A percentile compares a stretch with the other conserved stretches of the same genome.
Conservation (phyloP, 345 rosid species). For the Noccaea caerulescens region DNA sequence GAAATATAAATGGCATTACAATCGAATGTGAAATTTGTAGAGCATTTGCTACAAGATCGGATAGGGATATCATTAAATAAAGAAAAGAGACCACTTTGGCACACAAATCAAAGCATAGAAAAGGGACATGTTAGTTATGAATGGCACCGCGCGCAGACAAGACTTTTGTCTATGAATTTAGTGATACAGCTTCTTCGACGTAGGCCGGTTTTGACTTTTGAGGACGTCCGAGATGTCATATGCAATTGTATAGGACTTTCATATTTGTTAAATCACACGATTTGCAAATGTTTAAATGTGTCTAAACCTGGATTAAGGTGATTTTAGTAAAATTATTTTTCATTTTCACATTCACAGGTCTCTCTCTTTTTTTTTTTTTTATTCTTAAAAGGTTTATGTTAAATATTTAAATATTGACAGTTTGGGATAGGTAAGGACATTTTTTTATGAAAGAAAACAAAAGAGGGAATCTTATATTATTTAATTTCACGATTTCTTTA, state of each 20-base stretch:
- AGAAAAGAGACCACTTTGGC: background rate
- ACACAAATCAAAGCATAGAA: slow-evolving; percentile 2
- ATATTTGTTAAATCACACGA: too few species aligned
- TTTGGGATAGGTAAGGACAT: background rate
- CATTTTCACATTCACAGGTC: too few species aligned
- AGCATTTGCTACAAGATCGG: background rate
- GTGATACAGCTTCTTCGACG: background rate
- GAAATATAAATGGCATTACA: background rate
- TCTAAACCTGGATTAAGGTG: too few species aligned
- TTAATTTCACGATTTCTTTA: background rate
- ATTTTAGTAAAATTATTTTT: too few species aligned
- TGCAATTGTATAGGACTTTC: too few species aligned
- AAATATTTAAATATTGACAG: too few species aligned
- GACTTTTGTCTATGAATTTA: background rate
- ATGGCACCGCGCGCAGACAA: background rate
- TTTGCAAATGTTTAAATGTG: too few species aligned
- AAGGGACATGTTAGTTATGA: background rate
- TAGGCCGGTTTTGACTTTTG: background rate
- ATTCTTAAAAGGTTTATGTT: too few species aligned
- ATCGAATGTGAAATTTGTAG: background rate
- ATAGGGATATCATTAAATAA: background rate
- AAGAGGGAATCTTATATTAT: background rate
- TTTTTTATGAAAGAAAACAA: background rate
- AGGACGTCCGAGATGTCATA: background rate
- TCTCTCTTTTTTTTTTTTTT: too few species aligned